Base-by-base conservation (phyloP, 2,329 filamentous ascomycete species). In the Ophiocordyceps camponoti-saundersi region DNA sequence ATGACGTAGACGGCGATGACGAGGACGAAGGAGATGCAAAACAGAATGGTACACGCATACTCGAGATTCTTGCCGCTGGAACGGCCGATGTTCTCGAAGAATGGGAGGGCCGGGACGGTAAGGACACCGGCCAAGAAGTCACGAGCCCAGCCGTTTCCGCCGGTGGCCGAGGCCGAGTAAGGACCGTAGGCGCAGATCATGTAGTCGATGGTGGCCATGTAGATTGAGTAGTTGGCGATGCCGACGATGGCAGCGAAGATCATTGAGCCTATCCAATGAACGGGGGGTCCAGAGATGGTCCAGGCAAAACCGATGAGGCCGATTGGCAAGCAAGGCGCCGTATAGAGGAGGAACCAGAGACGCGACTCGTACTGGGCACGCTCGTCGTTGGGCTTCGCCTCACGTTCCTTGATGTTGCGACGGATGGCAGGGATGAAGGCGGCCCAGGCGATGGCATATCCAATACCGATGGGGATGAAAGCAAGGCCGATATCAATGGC, bases 181-280 rank as follows among this genome's bases (percentile, higher is more conserved):
- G 77, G 76, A 0, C 82, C 83, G 55, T 86, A 85, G 0, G 81
- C 79, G 48, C 78, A 80, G 34, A 85, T 75, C 75, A 85, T 85
- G 64, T 87, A 87, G 60, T 87, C 80, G 52, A 85, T 82, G 1
- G 80, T 84, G 1, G 80, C 79, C 77, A 84, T 83, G 64, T 85
- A 85, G 48, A 85, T 84, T 32, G 74, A 67, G 39, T 82, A 83
- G 56, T 87, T 87, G 47, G 82, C 82, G 46, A 87, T 79, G 21
- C 80, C 83, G 45, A 87, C 78, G 42, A 84, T 65, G 16, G 69
- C 70, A 1, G 72, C 70, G 52, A 80, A 84, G 44, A 85, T 63
- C 65, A 81, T 74, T 2, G 79, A 77, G 0, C 71, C 78, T 21
- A 84, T 76, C 82, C 82, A 87, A 52, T 77, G 77, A 3, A 81